Percentiles rank a stretch among this genome's conserved stretches.
Evolutionary conservation across 805 yeast species (phyloP).

Genomic region (Helenozyma rhizophorensis): DNA sequence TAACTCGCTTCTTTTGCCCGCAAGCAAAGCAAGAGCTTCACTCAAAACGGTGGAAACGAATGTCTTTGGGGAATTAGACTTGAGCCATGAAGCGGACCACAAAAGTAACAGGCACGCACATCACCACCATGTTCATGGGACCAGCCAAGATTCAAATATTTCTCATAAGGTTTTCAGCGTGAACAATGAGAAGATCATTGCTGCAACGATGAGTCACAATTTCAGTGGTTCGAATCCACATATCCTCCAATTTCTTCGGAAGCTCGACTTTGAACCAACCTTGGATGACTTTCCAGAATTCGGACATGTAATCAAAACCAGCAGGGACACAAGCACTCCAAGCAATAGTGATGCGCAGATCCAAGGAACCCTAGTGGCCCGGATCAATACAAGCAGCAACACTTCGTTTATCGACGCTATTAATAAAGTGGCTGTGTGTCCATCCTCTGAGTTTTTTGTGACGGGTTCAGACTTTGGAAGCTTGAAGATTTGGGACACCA

Average conservation of each 20-base stretch:
- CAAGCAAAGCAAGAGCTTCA: conserved; percentile 29
- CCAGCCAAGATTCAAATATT: conserved; percentile 17
- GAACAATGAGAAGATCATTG: conserved; percentile 26
- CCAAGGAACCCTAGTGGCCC: conserved; percentile 55
- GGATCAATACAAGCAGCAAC: conserved; percentile 58
- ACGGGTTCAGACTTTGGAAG: conserved; percentile 76
- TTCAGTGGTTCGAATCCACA: conserved; percentile 67
- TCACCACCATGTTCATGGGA: conserved; percentile 14
- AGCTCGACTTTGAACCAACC: conserved; percentile 52
- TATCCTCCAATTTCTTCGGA: conserved; percentile 52
- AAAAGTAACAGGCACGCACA: conserved; percentile 12
- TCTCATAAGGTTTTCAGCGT: conserved; percentile 29
- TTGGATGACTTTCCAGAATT: conserved; percentile 64
- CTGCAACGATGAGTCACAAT: conserved; percentile 44
- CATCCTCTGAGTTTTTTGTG: conserved; percentile 61
- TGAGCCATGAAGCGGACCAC: conserved; percentile 18
- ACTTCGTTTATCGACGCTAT: conserved; percentile 36
- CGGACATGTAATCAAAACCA: conserved; percentile 34
- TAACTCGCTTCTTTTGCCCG: conserved; percentile 10
- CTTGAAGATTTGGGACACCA: conserved; percentile 74
- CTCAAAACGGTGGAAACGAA: conserved; percentile 38
- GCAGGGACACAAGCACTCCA: conserved; percentile 2
- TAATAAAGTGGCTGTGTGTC: conserved; percentile 54
- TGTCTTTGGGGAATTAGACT: conserved; percentile 43
- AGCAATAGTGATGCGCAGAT: background rate